phyloP scores from a whole-genome alignment of 2,329 filamentous ascomycete genomes.

The Fusarium luffae region DNA sequence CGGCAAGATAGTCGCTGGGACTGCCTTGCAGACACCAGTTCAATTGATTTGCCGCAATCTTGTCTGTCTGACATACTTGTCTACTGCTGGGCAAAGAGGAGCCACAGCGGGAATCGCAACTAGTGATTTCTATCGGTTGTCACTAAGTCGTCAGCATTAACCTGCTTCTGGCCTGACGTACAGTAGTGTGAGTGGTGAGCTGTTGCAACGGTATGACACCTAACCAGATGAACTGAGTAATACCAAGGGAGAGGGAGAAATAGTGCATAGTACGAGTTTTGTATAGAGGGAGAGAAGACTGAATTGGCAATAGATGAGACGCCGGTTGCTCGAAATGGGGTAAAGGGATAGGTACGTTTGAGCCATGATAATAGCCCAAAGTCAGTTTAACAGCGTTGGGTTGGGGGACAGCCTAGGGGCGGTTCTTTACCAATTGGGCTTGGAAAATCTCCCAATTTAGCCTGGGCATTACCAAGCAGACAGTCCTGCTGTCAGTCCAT shows the following conservation, averaged over 20 bases:
- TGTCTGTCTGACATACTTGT: neutral
- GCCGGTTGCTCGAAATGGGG: neutral
- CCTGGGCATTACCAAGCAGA: neutral
- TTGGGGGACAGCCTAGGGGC: neutral
- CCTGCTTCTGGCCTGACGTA: constrained; percentile 24
- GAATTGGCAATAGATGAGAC: constrained; percentile 13
- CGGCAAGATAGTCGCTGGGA: constrained; percentile 12
- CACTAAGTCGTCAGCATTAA: constrained; percentile 8
- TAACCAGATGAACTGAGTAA: neutral
- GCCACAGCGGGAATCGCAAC: constrained; percentile 11
- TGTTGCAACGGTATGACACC: neutral
- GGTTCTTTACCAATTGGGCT: neutral
- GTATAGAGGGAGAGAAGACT: constrained; percentile 27
- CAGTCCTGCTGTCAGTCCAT: constrained; percentile 24
- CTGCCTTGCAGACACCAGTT: constrained; percentile 5
- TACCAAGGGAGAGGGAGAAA: constrained; percentile 10
- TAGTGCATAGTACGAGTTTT: neutral
- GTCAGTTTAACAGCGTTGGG: constrained; percentile 6
- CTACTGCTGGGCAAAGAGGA: neutral
- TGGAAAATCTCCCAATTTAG: constrained; percentile 6
- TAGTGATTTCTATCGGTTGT: neutral
- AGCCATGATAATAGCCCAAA: neutral
- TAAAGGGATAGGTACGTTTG: constrained; percentile 11
- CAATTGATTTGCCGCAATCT: constrained; percentile 14
- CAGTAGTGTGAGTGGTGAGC: constrained; percentile 30